phyloP scores from a whole-genome alignment of 495 filamentous ascomycete species.

The Bombardia bombarda region DNA sequence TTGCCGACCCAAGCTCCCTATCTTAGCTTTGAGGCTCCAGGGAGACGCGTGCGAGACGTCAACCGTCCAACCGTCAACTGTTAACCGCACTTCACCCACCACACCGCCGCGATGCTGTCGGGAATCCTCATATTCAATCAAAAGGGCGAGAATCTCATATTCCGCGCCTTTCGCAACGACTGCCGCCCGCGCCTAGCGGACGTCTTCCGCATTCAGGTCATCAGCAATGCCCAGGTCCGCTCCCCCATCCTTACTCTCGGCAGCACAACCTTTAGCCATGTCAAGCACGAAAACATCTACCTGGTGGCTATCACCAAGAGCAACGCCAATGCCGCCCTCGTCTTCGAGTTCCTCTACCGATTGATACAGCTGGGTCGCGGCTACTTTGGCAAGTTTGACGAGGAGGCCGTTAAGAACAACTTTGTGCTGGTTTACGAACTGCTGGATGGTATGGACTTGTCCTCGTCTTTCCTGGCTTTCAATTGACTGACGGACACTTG shows the following conservation, averaged over 20 bases:
- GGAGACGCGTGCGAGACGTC: too few species aligned
- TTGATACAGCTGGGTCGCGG: constrained; percentile 83
- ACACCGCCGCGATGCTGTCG: constrained; percentile 70
- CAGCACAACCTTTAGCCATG: constrained; percentile 97
- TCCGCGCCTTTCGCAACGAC: constrained; percentile 95
- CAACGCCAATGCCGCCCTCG: constrained; percentile 97
- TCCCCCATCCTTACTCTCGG: constrained; percentile 96
- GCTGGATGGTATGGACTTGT: constrained; percentile 63
- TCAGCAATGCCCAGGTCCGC: constrained; percentile 95
- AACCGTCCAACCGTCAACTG: background rate
- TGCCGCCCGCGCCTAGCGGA: constrained; percentile 94
- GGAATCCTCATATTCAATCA: constrained; percentile 98
- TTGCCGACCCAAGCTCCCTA: background rate
- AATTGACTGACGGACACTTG: background rate
- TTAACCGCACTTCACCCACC: background rate
- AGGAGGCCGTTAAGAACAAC: constrained; percentile 99
- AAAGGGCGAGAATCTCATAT: constrained; percentile 99
- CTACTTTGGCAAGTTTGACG: constrained; percentile 98
- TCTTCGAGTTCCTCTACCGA: constrained; percentile 97
- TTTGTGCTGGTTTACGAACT: constrained; percentile 99
- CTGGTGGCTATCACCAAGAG: constrained; percentile 96
- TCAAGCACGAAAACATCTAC: constrained; percentile 99
- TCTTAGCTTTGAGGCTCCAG: too few species aligned
- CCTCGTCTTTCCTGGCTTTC: background rate
- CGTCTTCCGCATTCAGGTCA: constrained; percentile 99